Base-by-base conservation (phyloP, 371 early-diverging fungal species). In the Lichtheimia hyalospora region DNA sequence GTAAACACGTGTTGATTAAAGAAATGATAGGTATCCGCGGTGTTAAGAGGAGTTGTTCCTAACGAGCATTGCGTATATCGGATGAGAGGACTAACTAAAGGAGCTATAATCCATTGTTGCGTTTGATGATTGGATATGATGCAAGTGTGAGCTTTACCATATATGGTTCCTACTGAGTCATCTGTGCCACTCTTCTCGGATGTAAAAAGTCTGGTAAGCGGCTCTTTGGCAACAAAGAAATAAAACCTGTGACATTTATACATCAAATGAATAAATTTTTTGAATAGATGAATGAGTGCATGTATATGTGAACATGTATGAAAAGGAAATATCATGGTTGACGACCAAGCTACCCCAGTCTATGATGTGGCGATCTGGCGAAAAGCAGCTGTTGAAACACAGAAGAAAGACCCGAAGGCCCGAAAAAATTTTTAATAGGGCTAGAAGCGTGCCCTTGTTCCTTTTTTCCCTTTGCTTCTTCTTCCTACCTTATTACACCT, bases 101-200 rank as follows among this genome's bases (percentile, higher is more conserved):
- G 34, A 34, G 34, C 34, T 34, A 34, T 34, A 34, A 25, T 34
- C 34, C 34, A 34, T 53, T 18, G 2, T 12, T 12, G 34, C 39
- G 20, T 39, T 7, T 13, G 15, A 53, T 53, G 53, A 53, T 53
- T 53, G 53, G 53, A 53, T 53, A 53, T 15, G 40, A 53, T 40
- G 39, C 21, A 39, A 53, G 28, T 13, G 20, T 40, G n/a, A 6
- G 5, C 53, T 20, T n/a, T 28, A 34, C 53, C 41, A 18, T 20
- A 27, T 53, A 18, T 53, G 27, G 53, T 4, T 20, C 40, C 40
- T 39, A 34, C 53, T 53, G 53, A 53, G 53, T 53, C 53, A 53
- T 53, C 53, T 40, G 53, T 53, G 53, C 27, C 12, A 53, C 53
- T 50, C 23, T 21, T 34, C 34, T 34, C 34, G 34, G 34, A 34